Evolutionary conservation across 345 rosid genomes (phyloP), one percentile per base, ranked within the genome.

Genomic region (Gossypium mustelinum): DNA sequence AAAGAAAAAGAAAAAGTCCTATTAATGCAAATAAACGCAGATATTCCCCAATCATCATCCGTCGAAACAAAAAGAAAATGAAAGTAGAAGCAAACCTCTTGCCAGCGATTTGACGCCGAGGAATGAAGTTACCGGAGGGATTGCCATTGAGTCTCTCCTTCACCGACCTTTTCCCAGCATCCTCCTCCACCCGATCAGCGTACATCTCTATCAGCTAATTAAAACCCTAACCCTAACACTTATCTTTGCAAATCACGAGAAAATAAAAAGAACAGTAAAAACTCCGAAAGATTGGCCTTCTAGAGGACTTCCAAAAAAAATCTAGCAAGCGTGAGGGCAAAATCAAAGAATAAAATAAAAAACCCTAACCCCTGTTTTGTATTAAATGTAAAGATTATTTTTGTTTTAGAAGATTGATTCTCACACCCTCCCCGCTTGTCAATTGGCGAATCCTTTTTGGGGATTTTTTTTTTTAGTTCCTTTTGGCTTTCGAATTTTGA

Each of bases 141-240:
- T 78, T 85, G 68, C 91, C 94, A 58, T 90, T 91, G 81, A 93
- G 89, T 34, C 98, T 96, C 51, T 93, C 97, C 87, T 83, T 90
- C 10, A 88, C 82, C 12, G 90, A 79, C 83, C 84, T 79, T 78
- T 80, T 85, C 62, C 76, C 84, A n/a, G 80, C 86, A 60, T 85
- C 88, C 81, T 95, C 89, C 80, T 95, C 97, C 74, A 90, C 90
- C 75, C 81, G 89, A 89, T 95, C 99, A 79, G 99, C 97, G 80
- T 95, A 95, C 99, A 95, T 95, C 75, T 79, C 74, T 69, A 14
- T 24, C 20, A 20, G 20, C 39, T 39, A 11, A 50, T n/a, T 16
- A 71, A 85, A 83, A 81, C 82, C 82, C 77, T 78, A 83, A 79
- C 82, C 89, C 88, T 6, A 58, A 9, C 22, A 18, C 14, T 65